Conservation (phyloP, 768 basidiomycete genomes). For the Cubamyces sp. region DNA sequence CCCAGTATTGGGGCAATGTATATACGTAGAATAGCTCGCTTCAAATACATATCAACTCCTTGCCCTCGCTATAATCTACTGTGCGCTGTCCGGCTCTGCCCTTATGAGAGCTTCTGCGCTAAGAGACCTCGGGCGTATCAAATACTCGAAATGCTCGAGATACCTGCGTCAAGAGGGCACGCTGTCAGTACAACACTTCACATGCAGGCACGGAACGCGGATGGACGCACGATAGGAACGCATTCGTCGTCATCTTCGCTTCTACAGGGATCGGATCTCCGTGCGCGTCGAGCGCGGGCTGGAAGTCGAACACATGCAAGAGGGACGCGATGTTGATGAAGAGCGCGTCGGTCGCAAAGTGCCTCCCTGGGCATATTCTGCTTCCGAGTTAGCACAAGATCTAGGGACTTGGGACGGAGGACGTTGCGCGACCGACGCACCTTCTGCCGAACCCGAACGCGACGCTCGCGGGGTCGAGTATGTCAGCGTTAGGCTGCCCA, state of each 20-base stretch:
- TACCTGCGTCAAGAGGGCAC: not conserved
- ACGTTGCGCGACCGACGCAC: not conserved
- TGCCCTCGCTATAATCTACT: too few relatives aligned
- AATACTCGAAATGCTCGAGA: not conserved
- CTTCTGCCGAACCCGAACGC: slow-evolving; percentile 35
- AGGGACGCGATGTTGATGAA: slow-evolving; percentile 23
- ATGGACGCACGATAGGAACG: slow-evolving; percentile 16
- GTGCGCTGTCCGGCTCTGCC: not conserved
- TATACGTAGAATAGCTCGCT: too few relatives aligned
- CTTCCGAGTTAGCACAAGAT: too few relatives aligned
- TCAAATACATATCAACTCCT: too few relatives aligned
- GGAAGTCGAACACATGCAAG: slow-evolving; percentile 22
- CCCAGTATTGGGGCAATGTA: too few relatives aligned
- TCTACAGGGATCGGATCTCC: slow-evolving; percentile 15
- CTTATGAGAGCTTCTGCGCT: not conserved
- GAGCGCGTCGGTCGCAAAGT: slow-evolving; percentile 18
- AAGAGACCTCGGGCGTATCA: not conserved
- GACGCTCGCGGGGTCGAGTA: slow-evolving; percentile 13
- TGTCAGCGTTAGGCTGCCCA: slow-evolving; percentile 13
- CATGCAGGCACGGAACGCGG: too few relatives aligned
- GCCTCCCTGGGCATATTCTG: slow-evolving; percentile 26
- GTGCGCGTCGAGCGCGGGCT: slow-evolving; percentile 6
- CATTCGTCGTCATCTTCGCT: slow-evolving; percentile 4
- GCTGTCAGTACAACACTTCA: not conserved
- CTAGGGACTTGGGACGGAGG: too few relatives aligned